Base-by-base conservation (phyloP, 495 filamentous ascomycete genomes). In the Podospora pseudopauciseta region DNA sequence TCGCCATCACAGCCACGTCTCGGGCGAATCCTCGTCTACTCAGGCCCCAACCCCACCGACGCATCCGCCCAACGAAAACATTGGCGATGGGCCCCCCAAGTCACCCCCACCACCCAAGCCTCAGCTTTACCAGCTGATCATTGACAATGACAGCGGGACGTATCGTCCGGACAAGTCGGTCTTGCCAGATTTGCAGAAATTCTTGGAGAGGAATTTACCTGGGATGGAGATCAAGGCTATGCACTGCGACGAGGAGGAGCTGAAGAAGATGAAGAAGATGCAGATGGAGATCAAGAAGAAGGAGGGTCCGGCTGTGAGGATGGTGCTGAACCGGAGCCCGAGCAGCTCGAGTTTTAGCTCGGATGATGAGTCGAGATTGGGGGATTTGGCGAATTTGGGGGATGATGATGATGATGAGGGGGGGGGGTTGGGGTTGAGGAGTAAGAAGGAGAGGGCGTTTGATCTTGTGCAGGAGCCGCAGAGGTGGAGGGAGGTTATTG, bases 111-210 rank as follows among this genome's bases (percentile, higher is more conserved):
- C 82, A 1, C 72, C 71, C 5, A 84, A 92, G 66, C 91, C 92
- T 0, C 70, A 80, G 0, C 82, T 89, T 72, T 98, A 96, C 73
- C 89, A 95, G 74, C 86, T 98, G 4, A 84, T 95, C 63, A 97
- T 98, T 71, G 94, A 98, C 80, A 98, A 98, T 68, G 94, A 96
- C 77, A 91, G 87, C 72, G 94, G 94, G 16, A 98, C 94, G 0
- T 98, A 98, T 76, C 87, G 94, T 0, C 94, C 94, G 0, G 92
- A 93, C 70, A 87, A 88, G 28, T 83, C 88, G 6, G 80, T 90
- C 5, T 85, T 98, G 9, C 90, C 91, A 0, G 73, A 89, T 0
- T 80, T 98, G 9, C 85, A 87, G 34, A 71, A 80, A 18, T 95
- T 94, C 73, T 73, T 98, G 27, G 79, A 87, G 13, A 75, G 70